These are phyloP conservation scores for Saccharomycopsis schoenii DNA, from an alignment of 805 yeast species.

Conservation along the genomic window DNA sequence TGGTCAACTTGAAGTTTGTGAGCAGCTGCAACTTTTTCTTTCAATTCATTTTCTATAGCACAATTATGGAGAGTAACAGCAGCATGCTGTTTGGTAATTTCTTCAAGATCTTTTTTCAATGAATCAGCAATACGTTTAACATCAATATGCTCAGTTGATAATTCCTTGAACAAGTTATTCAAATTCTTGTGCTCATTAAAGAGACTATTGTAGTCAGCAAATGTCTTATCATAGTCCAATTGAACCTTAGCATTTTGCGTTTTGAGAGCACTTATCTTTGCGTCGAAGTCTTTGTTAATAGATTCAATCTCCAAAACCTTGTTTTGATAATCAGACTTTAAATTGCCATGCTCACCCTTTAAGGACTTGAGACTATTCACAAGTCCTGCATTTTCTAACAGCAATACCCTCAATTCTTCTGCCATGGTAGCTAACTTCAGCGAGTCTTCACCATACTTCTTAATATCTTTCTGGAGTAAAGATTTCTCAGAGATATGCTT, in stretches of 20 bases:
- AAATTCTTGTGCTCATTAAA: conserved; percentile 6
- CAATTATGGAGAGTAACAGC: background rate
- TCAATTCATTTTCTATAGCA: background rate
- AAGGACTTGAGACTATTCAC: background rate
- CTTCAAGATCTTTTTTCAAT: background rate
- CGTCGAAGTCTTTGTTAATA: background rate
- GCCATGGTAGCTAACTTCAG: background rate
- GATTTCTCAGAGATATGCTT: background rate
- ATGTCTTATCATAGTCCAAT: conserved; percentile 11
- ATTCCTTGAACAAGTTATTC: conserved; percentile 1
- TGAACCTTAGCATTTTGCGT: conserved; percentile 5
- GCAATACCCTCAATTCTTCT: background rate
- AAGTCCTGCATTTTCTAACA: background rate
- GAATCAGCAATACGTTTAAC: background rate
- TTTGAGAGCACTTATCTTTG: background rate
- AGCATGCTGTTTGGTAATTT: background rate
- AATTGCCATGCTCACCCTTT: background rate
- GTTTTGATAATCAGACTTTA: background rate
- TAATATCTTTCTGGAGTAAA: background rate
- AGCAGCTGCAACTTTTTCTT: background rate
- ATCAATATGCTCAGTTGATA: background rate
- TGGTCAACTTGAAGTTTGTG: background rate
- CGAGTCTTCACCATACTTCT: background rate
- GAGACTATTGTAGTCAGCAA: conserved; percentile 13
- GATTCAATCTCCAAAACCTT: background rate